Evolutionary conservation across 2,329 filamentous ascomycete species (phyloP).

Genomic region (Fusarium mangiferae): DNA sequence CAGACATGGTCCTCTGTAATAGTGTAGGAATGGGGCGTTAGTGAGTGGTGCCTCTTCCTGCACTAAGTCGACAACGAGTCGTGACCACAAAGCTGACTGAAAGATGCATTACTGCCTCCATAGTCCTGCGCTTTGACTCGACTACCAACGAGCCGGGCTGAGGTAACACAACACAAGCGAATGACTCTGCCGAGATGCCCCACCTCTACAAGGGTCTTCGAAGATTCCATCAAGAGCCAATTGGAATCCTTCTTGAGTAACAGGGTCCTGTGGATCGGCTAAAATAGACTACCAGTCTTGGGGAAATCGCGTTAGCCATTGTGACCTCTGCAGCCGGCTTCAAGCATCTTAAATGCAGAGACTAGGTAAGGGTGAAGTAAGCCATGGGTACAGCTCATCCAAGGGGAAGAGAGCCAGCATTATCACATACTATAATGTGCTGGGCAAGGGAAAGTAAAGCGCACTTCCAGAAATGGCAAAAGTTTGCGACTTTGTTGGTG

Average conservation of each 20-base stretch:
- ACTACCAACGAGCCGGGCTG: background rate
- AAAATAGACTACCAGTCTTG: background rate
- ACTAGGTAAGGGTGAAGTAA: background rate
- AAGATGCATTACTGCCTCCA: background rate
- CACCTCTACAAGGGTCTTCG: background rate
- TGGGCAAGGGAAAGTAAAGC: background rate
- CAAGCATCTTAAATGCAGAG: background rate
- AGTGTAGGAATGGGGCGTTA: background rate
- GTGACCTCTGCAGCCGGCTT: background rate
- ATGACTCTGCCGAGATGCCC: conserved; percentile 3
- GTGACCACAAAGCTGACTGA: background rate
- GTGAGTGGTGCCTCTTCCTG: background rate
- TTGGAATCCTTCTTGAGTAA: background rate
- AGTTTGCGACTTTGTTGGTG: background rate
- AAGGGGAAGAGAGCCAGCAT: background rate
- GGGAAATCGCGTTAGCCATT: background rate
- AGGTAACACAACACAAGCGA: background rate
- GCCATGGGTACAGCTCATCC: background rate
- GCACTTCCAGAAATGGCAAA: background rate
- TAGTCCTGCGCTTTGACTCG: background rate
- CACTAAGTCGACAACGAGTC: background rate
- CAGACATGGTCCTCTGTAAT: background rate
- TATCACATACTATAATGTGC: background rate
- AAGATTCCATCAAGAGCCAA: background rate
- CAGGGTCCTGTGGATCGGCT: background rate